These are phyloP conservation scores for Gnomoniopsis sp. DNA, from an alignment of 2,329 filamentous ascomycete species.

Conservation along the genomic window DNA sequence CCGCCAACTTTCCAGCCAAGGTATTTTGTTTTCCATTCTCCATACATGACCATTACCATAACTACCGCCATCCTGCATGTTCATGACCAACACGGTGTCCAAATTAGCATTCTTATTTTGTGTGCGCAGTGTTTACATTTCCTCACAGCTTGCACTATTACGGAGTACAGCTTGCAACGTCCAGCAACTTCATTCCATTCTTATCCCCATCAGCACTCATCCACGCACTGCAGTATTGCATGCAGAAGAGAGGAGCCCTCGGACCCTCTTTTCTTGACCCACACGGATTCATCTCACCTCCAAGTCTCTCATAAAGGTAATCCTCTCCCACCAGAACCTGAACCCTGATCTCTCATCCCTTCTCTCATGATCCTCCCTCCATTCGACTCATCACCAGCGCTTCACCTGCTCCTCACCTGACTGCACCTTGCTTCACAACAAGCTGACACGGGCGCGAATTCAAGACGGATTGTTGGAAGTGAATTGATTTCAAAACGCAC, in stretches of 20 bases:
- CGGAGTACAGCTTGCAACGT: not conserved
- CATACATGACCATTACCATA: not conserved
- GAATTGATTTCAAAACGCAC: not conserved
- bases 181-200: not conserved
- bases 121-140: not conserved
- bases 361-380: not conserved
- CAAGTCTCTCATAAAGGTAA: not conserved
- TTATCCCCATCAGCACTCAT: not conserved
- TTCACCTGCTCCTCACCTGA: not conserved
- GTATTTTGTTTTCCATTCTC: not conserved
- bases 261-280: not conserved
- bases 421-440: not conserved
- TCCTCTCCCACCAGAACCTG: not conserved
- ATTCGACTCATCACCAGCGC: not conserved
- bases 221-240: not conserved
- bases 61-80: not conserved
- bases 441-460: not conserved
- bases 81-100: not conserved
- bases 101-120: not conserved
- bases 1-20: slow-evolving; percentile 7
- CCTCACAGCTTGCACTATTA: too few species aligned
- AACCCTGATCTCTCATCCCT: slow-evolving; percentile 13
- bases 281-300: not conserved
- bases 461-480: not conserved
- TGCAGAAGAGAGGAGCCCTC: not conserved